Base-by-base conservation (phyloP, 163 green algal genomes). In the Coccomyxa subellipsoidea region DNA sequence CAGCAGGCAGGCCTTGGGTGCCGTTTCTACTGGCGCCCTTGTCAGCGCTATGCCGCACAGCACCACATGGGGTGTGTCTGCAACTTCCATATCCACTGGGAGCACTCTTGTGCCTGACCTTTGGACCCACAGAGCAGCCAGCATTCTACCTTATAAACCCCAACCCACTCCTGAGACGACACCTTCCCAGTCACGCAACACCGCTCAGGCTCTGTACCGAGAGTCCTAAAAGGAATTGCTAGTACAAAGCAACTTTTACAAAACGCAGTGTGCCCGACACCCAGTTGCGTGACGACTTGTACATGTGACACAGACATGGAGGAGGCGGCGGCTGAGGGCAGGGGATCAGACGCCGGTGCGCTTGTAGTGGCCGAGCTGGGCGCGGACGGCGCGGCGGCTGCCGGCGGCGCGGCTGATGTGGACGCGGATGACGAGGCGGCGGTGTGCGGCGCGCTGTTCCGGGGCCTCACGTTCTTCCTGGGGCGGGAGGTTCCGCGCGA, bases 381-480 rank as follows among this genome's bases (percentile, higher is more conserved):
- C 47, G 47, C 47, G 15, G 47, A 12, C 15, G 47, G 15, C 47
- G 47, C 66, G n/a, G 8, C 38, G 89, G 90, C 77, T 18, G 88
- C 84, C 27, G 81, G 89, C 35, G 85, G 84, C 31, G 76, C 37
- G 35, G 83, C 78, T 54, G 87, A 39, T 15, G 87, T 81, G 27
- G 78, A 85, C 69, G 59, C 82, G 21, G 80, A 92, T 10, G 92
- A 96, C 80, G 94, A 97, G 53, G 89, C 87, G 7, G 84, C 79
- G 0, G 76, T 97, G 70, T 98, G 93, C 83, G 87, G 81, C n/a
- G 78, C 79, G 23, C 88, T 99, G 69, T 99, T 99, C 84, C 84
- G 87, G n/a, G 97, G 96, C 21, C 85, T 97, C 38, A 88, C 96
- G 10, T 98, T 99, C 88, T 99, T 96, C 83, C 88, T 99, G 35